Evolutionary conservation across 768 basidiomycete genomes (phyloP), one percentile per base, ranked within the genome.

Genomic region (Leccinum boreale): DNA sequence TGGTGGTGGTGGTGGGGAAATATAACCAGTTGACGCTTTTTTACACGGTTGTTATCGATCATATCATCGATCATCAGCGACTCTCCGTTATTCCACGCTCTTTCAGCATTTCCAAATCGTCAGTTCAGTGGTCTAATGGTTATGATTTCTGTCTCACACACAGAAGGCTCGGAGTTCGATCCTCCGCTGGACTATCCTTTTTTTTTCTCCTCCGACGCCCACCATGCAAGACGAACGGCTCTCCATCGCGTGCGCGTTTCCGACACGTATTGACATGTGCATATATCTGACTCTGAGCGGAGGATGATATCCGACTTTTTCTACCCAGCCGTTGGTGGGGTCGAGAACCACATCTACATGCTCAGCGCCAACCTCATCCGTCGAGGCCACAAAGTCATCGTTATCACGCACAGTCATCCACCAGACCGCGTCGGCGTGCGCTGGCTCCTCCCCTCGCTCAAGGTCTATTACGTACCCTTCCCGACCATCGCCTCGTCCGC

Each of bases 221-320:
- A 52, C 54, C 42, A 71, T 71, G 70, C 61, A 67, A 50, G 55
- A 71, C 61, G 72, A 39, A 11, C 23, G 51, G 5, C 64, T 73
- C 54, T 66, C 72, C 4, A 70, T 72, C 42, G 70, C 70, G 70
- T 72, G 62, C 58, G 66, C 50, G 47, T 39, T 33, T 17, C 11
- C 11, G 4, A 28, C 21, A 3, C 8, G 6, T 46, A 17, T 53
- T 46, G 8, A 21, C 8, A 26, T 23, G 6, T 28, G 36, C n/a
- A 14, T 44, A 17, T 6, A 2, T 15, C 33, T 62, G 39, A 64
- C 53, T 7, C 28, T 53, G 19, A 11, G 26, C 3, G 2, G 61
- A 96, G 94, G 47, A 94, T 98, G 92, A 85, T 98, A 57, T 90
- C 87, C 44, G 97, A 99, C 75, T 99, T 98, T 78, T 99, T 98